Percentiles rank a stretch among this genome's conserved stretches.
phyloP scores from a whole-genome alignment of 106 monocot genomes.

The Dactylorhiza incarnata region DNA sequence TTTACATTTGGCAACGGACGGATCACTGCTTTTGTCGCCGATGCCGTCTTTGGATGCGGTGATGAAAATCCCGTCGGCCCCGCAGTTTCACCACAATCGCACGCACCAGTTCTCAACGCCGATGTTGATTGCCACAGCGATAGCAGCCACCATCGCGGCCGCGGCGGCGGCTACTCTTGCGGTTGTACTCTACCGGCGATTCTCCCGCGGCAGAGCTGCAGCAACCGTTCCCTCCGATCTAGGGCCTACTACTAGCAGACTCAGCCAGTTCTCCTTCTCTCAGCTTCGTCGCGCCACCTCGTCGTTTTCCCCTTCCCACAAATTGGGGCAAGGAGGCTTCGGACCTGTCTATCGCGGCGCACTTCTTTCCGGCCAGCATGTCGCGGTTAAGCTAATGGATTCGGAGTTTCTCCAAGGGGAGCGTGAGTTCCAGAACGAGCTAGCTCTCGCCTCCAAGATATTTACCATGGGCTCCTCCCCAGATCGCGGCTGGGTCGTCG shows the following conservation, averaged over 20 bases:
- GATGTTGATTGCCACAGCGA: neutral
- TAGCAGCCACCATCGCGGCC: conserved; percentile 2
- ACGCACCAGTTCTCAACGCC: neutral
- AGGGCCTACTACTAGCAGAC: neutral
- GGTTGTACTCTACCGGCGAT: conserved; percentile 16
- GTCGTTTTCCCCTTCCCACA: conserved; percentile 32
- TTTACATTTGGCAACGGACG: neutral
- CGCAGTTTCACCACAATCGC: neutral
- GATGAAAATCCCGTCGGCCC: neutral
- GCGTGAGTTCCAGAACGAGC: conserved; percentile 87
- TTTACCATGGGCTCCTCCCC: conserved; percentile 11
- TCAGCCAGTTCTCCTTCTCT: neutral
- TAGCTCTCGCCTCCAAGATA: conserved; percentile 50
- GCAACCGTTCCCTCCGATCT: conserved; percentile 9
- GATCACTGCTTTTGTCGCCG: neutral
- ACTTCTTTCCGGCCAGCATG: conserved; percentile 28
- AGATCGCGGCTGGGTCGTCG: conserved; percentile 8
- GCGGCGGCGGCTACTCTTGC: conserved; percentile 4
- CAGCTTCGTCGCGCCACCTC: conserved; percentile 57
- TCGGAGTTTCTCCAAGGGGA: conserved; percentile 81
- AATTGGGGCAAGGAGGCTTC: conserved; percentile 68
- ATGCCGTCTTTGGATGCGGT: conserved; percentile 4
- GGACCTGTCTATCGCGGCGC: conserved; percentile 60
- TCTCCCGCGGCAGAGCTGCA: conserved; percentile 4
- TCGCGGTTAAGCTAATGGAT: conserved; percentile 87